Conservation (phyloP, 2,329 filamentous ascomycete species). For the Phialophora macrospora region DNA sequence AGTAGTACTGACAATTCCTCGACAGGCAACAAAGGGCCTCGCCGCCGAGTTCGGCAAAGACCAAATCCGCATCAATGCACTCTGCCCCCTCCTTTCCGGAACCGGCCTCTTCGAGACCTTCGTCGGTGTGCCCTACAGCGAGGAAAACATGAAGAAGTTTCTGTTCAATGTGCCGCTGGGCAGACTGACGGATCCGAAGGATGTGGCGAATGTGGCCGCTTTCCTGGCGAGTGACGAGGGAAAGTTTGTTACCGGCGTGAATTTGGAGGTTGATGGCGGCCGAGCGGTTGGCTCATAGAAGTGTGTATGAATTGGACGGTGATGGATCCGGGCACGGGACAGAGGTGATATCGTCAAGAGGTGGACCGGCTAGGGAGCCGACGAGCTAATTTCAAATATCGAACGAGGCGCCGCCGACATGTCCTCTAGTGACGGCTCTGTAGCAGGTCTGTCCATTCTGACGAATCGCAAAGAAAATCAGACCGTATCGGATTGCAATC, state of each 20-base stretch:
- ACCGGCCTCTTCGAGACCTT: conserved; percentile 63
- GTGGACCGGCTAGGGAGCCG: neutral
- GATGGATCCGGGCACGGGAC: neutral
- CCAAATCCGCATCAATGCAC: conserved; percentile 56
- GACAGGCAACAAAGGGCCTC: conserved; percentile 62
- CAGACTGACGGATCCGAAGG: conserved; percentile 54
- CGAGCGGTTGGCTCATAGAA: conserved; percentile 30
- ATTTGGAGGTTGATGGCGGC: conserved; percentile 39
- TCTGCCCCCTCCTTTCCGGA: conserved; percentile 68
- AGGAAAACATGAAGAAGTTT: conserved; percentile 53
- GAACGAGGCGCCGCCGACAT: neutral
- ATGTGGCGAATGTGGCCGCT: conserved; percentile 72
- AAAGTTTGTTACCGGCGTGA: conserved; percentile 62
- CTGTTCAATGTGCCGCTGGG: conserved; percentile 53
- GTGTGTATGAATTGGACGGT: neutral
- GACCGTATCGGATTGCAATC: neutral
- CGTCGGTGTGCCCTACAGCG: conserved; percentile 50
- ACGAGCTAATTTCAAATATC: neutral
- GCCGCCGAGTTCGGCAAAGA: conserved; percentile 56
- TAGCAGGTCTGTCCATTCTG: neutral
- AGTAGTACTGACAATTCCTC: neutral
- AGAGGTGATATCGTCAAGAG: neutral
- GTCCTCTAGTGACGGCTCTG: neutral
- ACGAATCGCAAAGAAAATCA: neutral
- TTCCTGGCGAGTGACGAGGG: conserved; percentile 70